Evolutionary conservation across 352 stramenopile genomes (phyloP).

Genomic region (Pythium aristosporum): DNA sequence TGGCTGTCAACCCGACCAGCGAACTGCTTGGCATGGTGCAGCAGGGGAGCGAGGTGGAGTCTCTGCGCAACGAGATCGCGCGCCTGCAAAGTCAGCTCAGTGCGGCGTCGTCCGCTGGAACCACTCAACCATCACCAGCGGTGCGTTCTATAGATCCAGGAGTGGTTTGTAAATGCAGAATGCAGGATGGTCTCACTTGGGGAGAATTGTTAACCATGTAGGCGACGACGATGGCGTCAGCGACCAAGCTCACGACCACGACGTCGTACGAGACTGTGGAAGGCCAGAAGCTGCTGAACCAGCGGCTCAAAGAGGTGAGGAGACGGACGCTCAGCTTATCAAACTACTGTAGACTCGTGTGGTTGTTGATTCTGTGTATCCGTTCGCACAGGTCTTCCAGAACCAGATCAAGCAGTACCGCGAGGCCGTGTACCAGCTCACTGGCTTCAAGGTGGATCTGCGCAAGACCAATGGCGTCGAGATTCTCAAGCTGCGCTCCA

Average conservation of each 20-base stretch:
- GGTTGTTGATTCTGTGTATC: not conserved
- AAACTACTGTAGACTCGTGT: not conserved
- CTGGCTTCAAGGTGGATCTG: slow-evolving; percentile 87
- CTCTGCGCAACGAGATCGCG: slow-evolving; percentile 37
- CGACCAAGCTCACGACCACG: slow-evolving; percentile 59
- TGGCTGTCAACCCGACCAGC: slow-evolving; percentile 80
- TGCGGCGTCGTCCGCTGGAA: not conserved
- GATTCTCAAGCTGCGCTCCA: slow-evolving; percentile 69
- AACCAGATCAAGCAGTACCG: slow-evolving; percentile 89
- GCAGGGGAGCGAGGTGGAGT: slow-evolving; percentile 41
- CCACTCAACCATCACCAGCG: not conserved
- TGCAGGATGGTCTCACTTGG: not conserved
- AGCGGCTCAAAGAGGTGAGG: slow-evolving; percentile 83
- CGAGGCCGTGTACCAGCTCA: slow-evolving; percentile 87
- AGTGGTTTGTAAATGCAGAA: not conserved
- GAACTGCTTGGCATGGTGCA: slow-evolving; percentile 46
- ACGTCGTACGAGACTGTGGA: slow-evolving; percentile 86
- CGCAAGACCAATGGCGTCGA: slow-evolving; percentile 80
- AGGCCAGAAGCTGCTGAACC: slow-evolving; percentile 83
- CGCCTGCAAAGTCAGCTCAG: slow-evolving; percentile 22
- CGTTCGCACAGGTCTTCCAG: slow-evolving; percentile 30
- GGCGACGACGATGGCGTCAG: slow-evolving; percentile 11
- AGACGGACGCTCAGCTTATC: not conserved
- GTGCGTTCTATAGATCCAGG: not conserved
- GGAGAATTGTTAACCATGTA: not conserved